Evolutionary conservation across 352 stramenopile genomes (phyloP).

Genomic region (Globisporangium paroecandrum): DNA sequence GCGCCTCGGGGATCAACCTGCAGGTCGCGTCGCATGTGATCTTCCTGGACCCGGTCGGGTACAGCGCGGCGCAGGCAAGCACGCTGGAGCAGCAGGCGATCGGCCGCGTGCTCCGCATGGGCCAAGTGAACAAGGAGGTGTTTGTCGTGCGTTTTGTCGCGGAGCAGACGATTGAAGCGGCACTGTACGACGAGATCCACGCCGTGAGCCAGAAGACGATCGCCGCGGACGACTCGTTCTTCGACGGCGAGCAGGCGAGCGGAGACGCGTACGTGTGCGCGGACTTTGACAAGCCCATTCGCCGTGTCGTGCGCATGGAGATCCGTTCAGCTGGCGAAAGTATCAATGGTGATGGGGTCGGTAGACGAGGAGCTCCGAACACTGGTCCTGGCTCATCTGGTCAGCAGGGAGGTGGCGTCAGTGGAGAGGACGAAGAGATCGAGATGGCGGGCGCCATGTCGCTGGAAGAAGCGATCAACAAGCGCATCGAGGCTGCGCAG

Average conservation of each 20-base stretch:
- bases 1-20: conserved; percentile 82
- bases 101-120: conserved; percentile 82
- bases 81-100: conserved; percentile 82
- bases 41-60: conserved; percentile 75
- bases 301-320: conserved; percentile 60
- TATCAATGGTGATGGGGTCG: conserved; percentile 1
- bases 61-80: conserved; percentile 63
- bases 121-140: conserved; percentile 67
- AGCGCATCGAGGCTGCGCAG: conserved; percentile 43
- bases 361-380: conserved; percentile 4
- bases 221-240: conserved; percentile 58
- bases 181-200: conserved; percentile 78
- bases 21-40: conserved; percentile 81
- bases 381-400: not conserved
- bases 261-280: conserved; percentile 55
- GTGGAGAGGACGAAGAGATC: conserved; percentile 46
- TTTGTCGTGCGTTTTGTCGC: conserved; percentile 73
- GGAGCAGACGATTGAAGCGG: conserved; percentile 67
- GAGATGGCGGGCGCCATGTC: conserved; percentile 70
- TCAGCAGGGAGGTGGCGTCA: not conserved
- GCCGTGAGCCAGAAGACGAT: conserved; percentile 34
- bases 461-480: conserved; percentile 68
- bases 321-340: conserved; percentile 19
- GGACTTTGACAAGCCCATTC: conserved; percentile 49
- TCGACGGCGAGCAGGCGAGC: conserved; percentile 48